Conservation (phyloP, 164 flowering plant genomes). For the Aristolochia californica region DNA sequence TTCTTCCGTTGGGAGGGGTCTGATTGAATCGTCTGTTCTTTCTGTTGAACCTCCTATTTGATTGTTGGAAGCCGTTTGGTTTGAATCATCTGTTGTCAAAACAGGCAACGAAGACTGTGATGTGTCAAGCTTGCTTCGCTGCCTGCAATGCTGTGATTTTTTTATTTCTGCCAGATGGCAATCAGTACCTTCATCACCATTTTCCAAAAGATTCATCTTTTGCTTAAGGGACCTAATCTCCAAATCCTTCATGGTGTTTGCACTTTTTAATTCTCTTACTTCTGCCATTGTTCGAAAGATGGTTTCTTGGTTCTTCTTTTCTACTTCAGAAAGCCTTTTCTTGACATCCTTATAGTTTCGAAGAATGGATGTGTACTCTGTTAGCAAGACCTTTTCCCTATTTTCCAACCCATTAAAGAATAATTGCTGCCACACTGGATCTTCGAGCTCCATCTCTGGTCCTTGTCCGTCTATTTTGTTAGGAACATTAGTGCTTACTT, state of each 20-base stretch:
- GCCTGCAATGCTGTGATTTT: constrained; percentile 1
- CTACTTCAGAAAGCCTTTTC: constrained; percentile 42
- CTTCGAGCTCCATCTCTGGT: constrained; percentile 18
- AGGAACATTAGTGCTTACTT: constrained; percentile 1
- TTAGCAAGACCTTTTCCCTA: constrained; percentile 47
- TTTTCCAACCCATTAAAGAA: constrained; percentile 43
- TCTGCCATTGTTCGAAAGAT: constrained; percentile 33
- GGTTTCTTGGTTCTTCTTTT: constrained; percentile 44
- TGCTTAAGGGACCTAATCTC: constrained; percentile 38
- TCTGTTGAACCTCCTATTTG: constrained; percentile 3
- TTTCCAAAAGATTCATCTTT: constrained; percentile 16
- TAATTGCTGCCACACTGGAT: constrained; percentile 39
- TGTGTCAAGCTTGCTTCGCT: not conserved
- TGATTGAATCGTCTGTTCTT: constrained; percentile 3
- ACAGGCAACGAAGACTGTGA: constrained; percentile 8
- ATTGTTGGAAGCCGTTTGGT: not conserved
- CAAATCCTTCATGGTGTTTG: constrained; percentile 37
- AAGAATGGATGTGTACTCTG: constrained; percentile 52
- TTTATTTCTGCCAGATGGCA: not conserved
- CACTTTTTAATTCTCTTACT: constrained; percentile 39
- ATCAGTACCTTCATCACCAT: constrained; percentile 5
- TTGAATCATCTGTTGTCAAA: constrained; percentile 6
- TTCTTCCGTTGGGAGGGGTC: constrained; percentile 3
- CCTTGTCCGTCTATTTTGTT: constrained; percentile 11
- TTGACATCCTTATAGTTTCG: constrained; percentile 44